Percentiles rank a stretch among this genome's conserved stretches.
Conservation (phyloP, 768 basidiomycete species). For the Kwoniella sp. region DNA sequence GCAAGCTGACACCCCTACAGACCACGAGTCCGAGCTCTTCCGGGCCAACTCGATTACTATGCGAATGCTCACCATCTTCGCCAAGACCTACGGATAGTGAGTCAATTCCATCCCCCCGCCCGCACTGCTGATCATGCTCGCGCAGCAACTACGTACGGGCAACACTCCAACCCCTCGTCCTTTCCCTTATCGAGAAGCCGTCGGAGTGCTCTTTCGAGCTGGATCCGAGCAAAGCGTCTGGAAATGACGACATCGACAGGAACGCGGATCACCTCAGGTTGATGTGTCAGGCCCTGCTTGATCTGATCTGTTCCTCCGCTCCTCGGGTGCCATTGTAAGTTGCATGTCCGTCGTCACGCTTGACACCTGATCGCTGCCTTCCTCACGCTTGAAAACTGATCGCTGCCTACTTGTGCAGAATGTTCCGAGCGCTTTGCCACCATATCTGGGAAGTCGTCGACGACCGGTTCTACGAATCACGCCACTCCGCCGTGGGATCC, state of each 20-base stretch:
- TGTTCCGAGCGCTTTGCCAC: conserved; percentile 54
- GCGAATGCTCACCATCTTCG: conserved; percentile 82
- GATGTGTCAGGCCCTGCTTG: conserved; percentile 73
- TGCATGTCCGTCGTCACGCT: background rate
- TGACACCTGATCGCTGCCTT: background rate
- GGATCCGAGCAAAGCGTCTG: conserved; percentile 62
- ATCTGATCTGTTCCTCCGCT: conserved; percentile 71
- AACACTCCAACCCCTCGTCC: conserved; percentile 74
- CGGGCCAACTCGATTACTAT: conserved; percentile 84
- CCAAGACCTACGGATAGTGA: conserved; percentile 79
- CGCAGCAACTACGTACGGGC: conserved; percentile 72
- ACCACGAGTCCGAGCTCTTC: conserved; percentile 78
- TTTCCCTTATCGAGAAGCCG: conserved; percentile 72
- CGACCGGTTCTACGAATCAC: conserved; percentile 51
- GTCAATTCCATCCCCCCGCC: conserved; percentile 2
- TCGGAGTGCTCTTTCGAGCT: conserved; percentile 74
- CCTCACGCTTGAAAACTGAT: background rate
- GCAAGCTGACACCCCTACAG: conserved; percentile 56
- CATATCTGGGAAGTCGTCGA: conserved; percentile 63
- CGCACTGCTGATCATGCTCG: background rate
- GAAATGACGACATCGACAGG: conserved; percentile 65
- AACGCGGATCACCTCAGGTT: conserved; percentile 73
- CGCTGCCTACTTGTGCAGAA: conserved; percentile 8
- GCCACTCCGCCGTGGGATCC: conserved; percentile 61
- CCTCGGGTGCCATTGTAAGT: conserved; percentile 74